Evolutionary conservation across 176 grass and related monocot genomes (phyloP), one percentile per base, ranked within the genome.

Genomic region (Dendrocalamus sinicus): DNA sequence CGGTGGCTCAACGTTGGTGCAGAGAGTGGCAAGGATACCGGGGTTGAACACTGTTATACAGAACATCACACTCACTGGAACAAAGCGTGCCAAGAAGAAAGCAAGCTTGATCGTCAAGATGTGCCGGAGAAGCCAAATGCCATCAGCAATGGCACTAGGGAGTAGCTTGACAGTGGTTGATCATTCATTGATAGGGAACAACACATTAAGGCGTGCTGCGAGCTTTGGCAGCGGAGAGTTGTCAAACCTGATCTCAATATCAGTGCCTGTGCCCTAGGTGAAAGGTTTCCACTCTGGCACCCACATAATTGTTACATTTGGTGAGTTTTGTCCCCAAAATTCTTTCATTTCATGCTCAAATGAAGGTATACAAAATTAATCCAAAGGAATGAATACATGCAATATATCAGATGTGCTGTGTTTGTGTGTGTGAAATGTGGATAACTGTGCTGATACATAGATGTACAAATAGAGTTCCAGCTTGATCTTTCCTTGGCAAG

Each of bases 21-120:
- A 89, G 23, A 88, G 91, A 20, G 93, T 98, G 9, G 91, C 86
- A 54, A 91, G 48, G 67, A 82, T 81, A 52, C 93, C 91, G 0
- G 91, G 83, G 70, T 70, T 98, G 52, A 89, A 91, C 66, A 83
- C 80, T 1, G 62, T 95, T 83, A 79, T 98, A 73, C 91, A 98
- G 47, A 87, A 78, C 35, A 92, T 95, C 85, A 78, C 81, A 11
- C 69, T 88, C 44, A 92, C 91, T 0, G 96, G 93, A 55, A 95
- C 96, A 30, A 98, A 94, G 89, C 93, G 96, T 7, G 96, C 96
- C 7, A 98, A 64, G 89, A 95, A 94, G 82, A 98, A 98, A 83
- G 91, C 96, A 52, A 78, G 73, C 75, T 78, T 95, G 81, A 85
- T 98, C 7, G 72, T 89, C 44, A 98, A 89, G 88, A 92, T 98